These are phyloP conservation scores for Raphanus sativus DNA, from an alignment of 345 rosid species.

Conservation along the genomic window DNA sequence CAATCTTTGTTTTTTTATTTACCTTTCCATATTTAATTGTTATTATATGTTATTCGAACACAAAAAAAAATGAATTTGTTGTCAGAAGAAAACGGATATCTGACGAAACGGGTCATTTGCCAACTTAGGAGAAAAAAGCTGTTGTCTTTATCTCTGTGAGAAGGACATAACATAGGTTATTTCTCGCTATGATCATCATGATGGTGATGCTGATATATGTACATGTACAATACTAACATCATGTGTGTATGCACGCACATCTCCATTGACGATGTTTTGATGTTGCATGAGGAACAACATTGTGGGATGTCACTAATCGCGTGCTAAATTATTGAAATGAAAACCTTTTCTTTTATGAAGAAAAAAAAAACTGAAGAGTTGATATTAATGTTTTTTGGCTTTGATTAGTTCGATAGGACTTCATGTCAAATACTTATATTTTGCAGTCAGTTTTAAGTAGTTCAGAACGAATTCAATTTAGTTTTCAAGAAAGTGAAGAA, in stretches of 20 bases:
- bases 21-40: background rate
- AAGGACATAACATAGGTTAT: constrained; percentile 32
- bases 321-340: background rate
- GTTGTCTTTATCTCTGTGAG: constrained; percentile 28
- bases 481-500: background rate
- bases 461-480: background rate
- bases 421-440: background rate
- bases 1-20: constrained; percentile 32
- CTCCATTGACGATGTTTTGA: background rate
- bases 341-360: background rate
- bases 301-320: constrained; percentile 1
- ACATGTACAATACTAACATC: constrained; percentile 32
- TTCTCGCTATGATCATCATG: constrained; percentile 30
- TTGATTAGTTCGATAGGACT: background rate
- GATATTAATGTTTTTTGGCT: background rate
- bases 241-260: constrained; percentile 17
- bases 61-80: constrained; percentile 11
- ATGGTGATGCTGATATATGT: constrained; percentile 35
- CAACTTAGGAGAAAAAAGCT: background rate
- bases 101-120: background rate
- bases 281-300: background rate
- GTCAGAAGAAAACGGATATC: constrained; percentile 34
- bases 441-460: background rate
- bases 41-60: background rate
- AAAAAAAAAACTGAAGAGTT: background rate